Base-by-base conservation (phyloP, 2,329 filamentous ascomycete genomes). In the Ploettnerulaceae sp. region DNA sequence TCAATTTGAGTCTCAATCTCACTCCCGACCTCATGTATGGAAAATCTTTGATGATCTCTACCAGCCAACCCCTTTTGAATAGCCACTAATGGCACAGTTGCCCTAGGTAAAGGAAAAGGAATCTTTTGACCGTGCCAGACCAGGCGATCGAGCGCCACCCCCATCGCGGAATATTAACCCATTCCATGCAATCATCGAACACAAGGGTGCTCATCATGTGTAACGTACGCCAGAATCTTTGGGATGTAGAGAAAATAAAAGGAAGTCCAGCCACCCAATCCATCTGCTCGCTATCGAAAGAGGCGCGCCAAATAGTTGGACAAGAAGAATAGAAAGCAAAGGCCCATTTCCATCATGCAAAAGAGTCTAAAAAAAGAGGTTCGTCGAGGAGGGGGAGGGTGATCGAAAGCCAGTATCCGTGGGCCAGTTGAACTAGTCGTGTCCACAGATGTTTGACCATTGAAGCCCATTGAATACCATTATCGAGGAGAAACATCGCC, bases 151-250 rank as follows among this genome's bases (percentile, higher is more conserved):
- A 55, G n/a, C n/a, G n/a, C 58, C 56, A 41, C 55, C 41, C 55
- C 56, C 50, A 57, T 53, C 44, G 53, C 40, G 46, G 53, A 60
- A 57, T 56, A 59, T 59, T 56, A 58, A 56, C 57, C 59, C 53
- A 58, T 59, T 62, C 61, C 60, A 63, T 62, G 56, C 60, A 57
- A 60, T 58, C 57, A 54, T 58, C 57, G 48, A 59, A 57, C 55
- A 58, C 57, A 60, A 61, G 54, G 49, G 58, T 61, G 55, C 48
- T 54, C 49, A 57, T 54, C 59, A 61, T 57, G 26, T 55, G 54
- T 56, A 59, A 51, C 51, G 50, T 61, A 63, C 59, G 62, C 61
- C 62, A 56, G 57, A 61, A 59, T 60, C 57, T 60, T 57, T 61
- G 59, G 54, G 51, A 57, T 56, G 54, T 57, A 57, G 56, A 60